phyloP scores from a whole-genome alignment of 441 rosid genomes.

The Breynia disticha region DNA sequence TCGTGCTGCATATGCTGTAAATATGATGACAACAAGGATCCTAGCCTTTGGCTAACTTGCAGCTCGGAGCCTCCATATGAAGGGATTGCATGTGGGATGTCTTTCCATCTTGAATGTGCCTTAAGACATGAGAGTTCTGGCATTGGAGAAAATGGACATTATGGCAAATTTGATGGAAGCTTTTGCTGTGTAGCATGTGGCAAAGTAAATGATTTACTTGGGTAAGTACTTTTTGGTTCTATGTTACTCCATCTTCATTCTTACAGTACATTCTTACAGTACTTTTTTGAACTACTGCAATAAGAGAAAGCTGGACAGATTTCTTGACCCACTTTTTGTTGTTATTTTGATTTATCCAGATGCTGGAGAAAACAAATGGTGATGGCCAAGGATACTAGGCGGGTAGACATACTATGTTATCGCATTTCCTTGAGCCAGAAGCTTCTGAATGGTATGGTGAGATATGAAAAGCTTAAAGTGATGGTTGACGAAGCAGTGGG shows the following conservation, averaged over 20 bases:
- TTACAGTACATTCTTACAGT: neutral
- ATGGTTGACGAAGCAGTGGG: conserved; percentile 64
- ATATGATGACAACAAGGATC: conserved; percentile 94
- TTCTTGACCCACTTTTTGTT: too few relatives aligned
- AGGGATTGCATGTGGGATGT: conserved; percentile 75
- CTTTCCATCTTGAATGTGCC: conserved; percentile 89
- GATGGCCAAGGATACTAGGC: conserved; percentile 69
- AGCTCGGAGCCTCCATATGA: conserved; percentile 55
- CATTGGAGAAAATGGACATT: conserved; percentile 43
- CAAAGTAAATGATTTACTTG: conserved; percentile 76
- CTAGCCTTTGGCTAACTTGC: conserved; percentile 88
- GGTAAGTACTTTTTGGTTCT: conserved; percentile 40
- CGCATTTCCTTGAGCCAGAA: conserved; percentile 74
- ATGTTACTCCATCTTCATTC: too few relatives aligned
- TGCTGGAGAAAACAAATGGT: conserved; percentile 91
- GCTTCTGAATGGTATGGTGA: conserved; percentile 56
- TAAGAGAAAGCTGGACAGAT: too few relatives aligned
- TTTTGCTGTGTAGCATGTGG: conserved; percentile 67
- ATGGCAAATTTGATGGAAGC: conserved; percentile 54
- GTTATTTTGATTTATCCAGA: conserved; percentile 30
- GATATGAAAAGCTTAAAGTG: conserved; percentile 35
- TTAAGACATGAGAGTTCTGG: conserved; percentile 57
- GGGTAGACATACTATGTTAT: conserved; percentile 84
- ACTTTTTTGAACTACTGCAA: too few relatives aligned
- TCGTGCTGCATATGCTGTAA: conserved; percentile 77